phyloP scores from a whole-genome alignment of 305 asterid species.

The Fraxinus paxiana region DNA sequence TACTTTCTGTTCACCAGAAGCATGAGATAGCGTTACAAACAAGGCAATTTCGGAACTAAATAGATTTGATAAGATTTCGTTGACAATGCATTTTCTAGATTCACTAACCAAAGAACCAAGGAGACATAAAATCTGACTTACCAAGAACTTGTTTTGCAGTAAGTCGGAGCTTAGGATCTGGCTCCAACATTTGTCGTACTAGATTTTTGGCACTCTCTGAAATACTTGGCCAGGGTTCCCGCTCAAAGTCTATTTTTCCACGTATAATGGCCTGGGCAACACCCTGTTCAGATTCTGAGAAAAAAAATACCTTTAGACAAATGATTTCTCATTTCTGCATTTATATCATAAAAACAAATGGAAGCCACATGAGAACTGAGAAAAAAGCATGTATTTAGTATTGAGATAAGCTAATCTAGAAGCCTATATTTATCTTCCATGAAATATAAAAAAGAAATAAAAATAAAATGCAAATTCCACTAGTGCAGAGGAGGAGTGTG shows the following conservation, averaged over 20 bases:
- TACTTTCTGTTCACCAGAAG: not conserved
- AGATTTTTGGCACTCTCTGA: slow-evolving; percentile 86
- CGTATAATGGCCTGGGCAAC: slow-evolving; percentile 98
- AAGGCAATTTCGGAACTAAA: not conserved
- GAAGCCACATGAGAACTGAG: not conserved
- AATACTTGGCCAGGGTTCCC: slow-evolving; percentile 97
- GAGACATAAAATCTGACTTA: slow-evolving; percentile 16
- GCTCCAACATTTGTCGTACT: slow-evolving; percentile 88
- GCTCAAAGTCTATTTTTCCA: slow-evolving; percentile 85
- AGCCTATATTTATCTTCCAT: not conserved
- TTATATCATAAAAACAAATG: not conserved
- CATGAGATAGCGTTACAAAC: not conserved
- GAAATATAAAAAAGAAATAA: not conserved
- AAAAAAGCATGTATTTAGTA: not conserved
- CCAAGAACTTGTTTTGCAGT: slow-evolving; percentile 97
- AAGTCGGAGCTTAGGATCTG: slow-evolving; percentile 83
- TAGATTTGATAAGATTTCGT: not conserved
- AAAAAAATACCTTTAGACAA: not conserved
- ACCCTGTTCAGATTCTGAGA: slow-evolving; percentile 47
- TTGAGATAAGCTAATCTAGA: not conserved
- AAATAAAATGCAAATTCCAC: not conserved
- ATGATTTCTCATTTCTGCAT: not conserved
- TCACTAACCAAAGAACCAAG: not conserved
- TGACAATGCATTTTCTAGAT: not conserved
- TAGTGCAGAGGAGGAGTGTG: not conserved